Evolutionary conservation across 2,329 filamentous ascomycete species (phyloP).

Genomic region (Ophiostoma quercus): DNA sequence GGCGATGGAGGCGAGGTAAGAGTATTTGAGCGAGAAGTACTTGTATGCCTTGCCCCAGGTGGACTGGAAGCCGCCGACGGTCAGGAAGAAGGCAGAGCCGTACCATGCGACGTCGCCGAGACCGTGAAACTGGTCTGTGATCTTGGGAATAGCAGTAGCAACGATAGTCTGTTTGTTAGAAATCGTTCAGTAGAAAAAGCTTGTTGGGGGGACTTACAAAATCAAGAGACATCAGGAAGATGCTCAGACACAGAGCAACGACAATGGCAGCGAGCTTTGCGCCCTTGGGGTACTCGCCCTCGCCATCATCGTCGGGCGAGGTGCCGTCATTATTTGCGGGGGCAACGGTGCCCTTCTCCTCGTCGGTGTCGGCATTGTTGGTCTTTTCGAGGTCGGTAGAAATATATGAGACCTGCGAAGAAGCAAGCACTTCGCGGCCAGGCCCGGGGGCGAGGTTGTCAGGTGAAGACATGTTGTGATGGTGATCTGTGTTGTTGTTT

Average conservation of each 20-base stretch:
- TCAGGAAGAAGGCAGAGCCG: conserved; percentile 51
- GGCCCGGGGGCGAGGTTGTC: not conserved
- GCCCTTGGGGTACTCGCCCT: conserved; percentile 39
- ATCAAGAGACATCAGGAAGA: conserved; percentile 48
- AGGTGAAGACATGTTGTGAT: not conserved
- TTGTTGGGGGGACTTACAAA: conserved; percentile 34
- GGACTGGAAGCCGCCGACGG: conserved; percentile 42
- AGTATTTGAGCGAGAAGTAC: conserved; percentile 49
- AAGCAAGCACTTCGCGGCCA: conserved; percentile 16
- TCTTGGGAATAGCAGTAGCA: conserved; percentile 53
- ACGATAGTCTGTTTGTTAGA: conserved; percentile 42
- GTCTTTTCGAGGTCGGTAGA: conserved; percentile 25
- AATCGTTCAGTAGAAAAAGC: not conserved
- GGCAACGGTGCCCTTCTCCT: conserved; percentile 15
- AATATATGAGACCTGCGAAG: conserved; percentile 23
- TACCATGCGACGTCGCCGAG: conserved; percentile 56
- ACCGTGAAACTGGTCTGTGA: conserved; percentile 49
- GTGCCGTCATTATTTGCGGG: not conserved
- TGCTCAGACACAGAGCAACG: conserved; percentile 42
- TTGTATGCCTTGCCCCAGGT: conserved; percentile 46
- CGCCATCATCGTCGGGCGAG: conserved; percentile 7
- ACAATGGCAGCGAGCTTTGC: conserved; percentile 42
- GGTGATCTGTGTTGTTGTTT: not conserved
- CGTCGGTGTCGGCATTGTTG: conserved; percentile 20
- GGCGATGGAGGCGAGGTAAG: conserved; percentile 45